These are phyloP conservation scores for Kodamaea kaohsiungensis DNA, from an alignment of 805 yeast species.

Conservation along the genomic window DNA sequence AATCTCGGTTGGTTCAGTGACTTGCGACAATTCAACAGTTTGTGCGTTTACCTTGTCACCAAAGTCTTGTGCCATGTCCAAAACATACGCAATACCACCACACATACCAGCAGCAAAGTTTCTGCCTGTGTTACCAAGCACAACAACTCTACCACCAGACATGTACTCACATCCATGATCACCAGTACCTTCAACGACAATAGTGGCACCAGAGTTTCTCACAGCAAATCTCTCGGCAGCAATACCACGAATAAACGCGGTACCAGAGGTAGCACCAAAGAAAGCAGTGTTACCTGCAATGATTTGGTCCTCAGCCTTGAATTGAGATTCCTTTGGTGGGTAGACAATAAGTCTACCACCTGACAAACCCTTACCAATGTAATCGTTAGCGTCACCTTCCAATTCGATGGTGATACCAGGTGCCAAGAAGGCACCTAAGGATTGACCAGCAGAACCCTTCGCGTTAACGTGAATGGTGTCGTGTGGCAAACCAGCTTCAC, in stretches of 20 bases:
- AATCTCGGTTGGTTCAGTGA: slow-evolving; percentile 87
- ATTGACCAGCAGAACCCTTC: slow-evolving; percentile 95
- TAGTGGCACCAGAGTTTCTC: slow-evolving; percentile 97
- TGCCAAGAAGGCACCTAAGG: slow-evolving; percentile 97
- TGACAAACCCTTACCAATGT: slow-evolving; percentile 95
- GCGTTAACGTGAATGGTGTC: slow-evolving; percentile 94
- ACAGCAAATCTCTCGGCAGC: slow-evolving; percentile 99
- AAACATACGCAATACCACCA: slow-evolving; percentile 97
- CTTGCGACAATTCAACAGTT: slow-evolving; percentile 74
- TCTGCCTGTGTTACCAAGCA: slow-evolving; percentile 87
- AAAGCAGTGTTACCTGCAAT: slow-evolving; percentile 96
- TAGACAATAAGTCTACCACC: slow-evolving; percentile 93
- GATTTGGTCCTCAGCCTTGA: slow-evolving; percentile 95
- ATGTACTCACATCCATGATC: slow-evolving; percentile 99
- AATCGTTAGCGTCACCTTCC: slow-evolving; percentile 98
- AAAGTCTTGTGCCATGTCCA: slow-evolving; percentile 94
- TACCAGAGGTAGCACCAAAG: slow-evolving; percentile 96
- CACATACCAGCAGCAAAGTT: slow-evolving; percentile 98
- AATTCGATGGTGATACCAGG: slow-evolving; percentile 93
- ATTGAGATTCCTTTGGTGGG: slow-evolving; percentile 81
- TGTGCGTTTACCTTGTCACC: slow-evolving; percentile 74
- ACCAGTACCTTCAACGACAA: slow-evolving; percentile 96
- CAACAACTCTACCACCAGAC: slow-evolving; percentile 98
- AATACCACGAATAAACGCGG: slow-evolving; percentile 91
- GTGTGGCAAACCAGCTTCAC: slow-evolving; percentile 90